Base-by-base conservation (phyloP, 164 flowering plant genomes). In the Annona cherimola region DNA sequence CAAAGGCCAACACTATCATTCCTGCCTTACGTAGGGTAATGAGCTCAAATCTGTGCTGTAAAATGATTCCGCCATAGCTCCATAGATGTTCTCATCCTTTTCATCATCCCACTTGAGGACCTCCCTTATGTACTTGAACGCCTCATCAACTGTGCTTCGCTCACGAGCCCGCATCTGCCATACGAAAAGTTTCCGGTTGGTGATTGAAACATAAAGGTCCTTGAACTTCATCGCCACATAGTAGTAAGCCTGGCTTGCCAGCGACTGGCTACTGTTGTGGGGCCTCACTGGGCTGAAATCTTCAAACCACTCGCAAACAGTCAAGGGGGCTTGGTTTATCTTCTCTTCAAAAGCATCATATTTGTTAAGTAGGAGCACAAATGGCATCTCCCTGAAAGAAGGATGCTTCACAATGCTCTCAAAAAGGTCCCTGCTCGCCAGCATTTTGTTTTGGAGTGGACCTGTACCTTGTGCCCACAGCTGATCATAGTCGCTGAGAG, bases 61-160 rank as follows among this genome's bases (percentile, higher is more conserved):
- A 69, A 76, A 81, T 9, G 88, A 85, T 20, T 82, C 83, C 18
- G 81, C 86, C 39, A 45, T 82, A 26, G 69, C 71, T 35, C 74
- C 79, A 57, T 81, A 83, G 9, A 61, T 5, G 39, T 75, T 75
- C 2, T 75, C 76, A 45, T 78, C 79, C 76, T 80, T 87, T 76
- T 83, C 90, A 42, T 87, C 88, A 2, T 84, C 84, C 89, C 92
- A 88, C 75, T 79, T 88, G 19, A 88, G 75, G 8, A 88, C 82
- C 71, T 85, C 92, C 75, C 79, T 79, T 4, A 80, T 74, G 72
- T 78, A 88, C 71, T 78, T 88, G 74, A 88, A 77, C 11, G 86
- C 84, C 61, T 84, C 84, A 42, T 87, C 86, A 4, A 88, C 81
- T 2, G 85, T 75, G 8, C 43, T 19, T 2, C 81, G 79, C 2